phyloP scores from a whole-genome alignment of 2,329 filamentous ascomycete genomes.

The Diaporthe caulivora region DNA sequence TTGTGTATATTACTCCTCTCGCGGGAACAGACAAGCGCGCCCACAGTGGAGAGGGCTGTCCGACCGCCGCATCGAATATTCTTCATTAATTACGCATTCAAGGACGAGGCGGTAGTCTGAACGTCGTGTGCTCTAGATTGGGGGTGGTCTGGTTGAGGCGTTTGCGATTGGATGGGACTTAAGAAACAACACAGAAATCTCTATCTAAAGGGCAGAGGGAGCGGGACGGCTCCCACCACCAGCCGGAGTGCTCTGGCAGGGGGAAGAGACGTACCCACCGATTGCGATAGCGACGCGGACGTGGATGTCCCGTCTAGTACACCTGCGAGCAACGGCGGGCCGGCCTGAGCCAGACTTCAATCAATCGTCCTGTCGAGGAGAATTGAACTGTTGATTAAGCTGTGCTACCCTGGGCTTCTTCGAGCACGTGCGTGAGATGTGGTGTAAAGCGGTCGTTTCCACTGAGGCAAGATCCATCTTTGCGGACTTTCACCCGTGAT shows the following conservation, averaged over 20 bases:
- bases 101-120: conserved; percentile 19
- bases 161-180: conserved; percentile 32
- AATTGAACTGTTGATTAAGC: not conserved
- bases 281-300: not conserved
- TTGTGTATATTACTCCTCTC: conserved; percentile 39
- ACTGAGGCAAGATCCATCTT: not conserved
- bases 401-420: not conserved
- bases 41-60: conserved; percentile 5
- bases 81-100: conserved; percentile 38
- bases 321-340: conserved; percentile 19
- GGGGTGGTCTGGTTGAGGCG: conserved; percentile 32
- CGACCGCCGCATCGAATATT: conserved; percentile 18
- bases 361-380: conserved; percentile 31
- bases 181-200: conserved; percentile 25
- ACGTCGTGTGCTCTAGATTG: conserved; percentile 33
- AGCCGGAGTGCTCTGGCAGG: not conserved
- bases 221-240: not conserved
- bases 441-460: not conserved
- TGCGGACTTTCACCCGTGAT: not conserved
- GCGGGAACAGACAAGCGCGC: conserved; percentile 23
- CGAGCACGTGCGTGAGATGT: not conserved
- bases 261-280: not conserved
- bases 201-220: not conserved
- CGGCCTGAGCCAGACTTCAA: conserved; percentile 24
- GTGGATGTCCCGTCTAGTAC: conserved; percentile 23